These are phyloP conservation scores for Leucosporidium creatinivorum DNA, from an alignment of 768 basidiomycete species.

Conservation along the genomic window DNA sequence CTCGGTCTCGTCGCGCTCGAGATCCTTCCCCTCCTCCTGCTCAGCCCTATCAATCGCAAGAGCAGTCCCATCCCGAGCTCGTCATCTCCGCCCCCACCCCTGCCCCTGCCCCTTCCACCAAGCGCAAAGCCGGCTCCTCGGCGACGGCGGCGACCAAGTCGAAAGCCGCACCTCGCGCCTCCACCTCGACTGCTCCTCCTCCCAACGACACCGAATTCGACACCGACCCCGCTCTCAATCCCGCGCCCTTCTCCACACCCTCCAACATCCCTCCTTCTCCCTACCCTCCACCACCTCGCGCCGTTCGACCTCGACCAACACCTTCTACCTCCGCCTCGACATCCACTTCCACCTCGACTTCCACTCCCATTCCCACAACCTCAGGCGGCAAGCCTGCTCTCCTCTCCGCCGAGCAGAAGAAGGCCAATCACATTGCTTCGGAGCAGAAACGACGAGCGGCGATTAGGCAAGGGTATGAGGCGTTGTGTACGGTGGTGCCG, in stretches of 20 bases:
- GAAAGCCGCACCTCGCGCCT: background rate
- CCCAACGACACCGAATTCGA: background rate
- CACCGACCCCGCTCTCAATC: background rate
- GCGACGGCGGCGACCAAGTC: background rate
- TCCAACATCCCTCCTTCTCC: constrained; percentile 6
- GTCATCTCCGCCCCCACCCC: background rate
- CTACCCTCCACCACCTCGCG: background rate
- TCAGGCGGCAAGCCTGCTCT: constrained; percentile 6
- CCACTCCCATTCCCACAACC: background rate
- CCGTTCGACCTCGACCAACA: background rate
- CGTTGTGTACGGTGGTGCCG: constrained; percentile 75
- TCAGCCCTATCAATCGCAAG: no score
- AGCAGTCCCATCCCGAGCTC: no score
- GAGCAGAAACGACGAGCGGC: constrained; percentile 92
- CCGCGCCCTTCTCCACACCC: background rate
- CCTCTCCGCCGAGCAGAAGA: constrained; percentile 31
- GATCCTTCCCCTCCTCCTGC: no score
- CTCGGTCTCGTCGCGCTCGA: background rate
- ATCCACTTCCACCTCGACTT: background rate
- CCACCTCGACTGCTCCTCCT: background rate
- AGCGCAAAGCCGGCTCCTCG: background rate
- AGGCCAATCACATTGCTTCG: constrained; percentile 61
- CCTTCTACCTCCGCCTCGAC: background rate
- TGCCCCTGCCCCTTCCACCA: background rate
- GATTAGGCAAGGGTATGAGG: constrained; percentile 80